These are phyloP conservation scores for Stachybotrys echinatus DNA, from an alignment of 2,329 filamentous ascomycete genomes.

Conservation along the genomic window DNA sequence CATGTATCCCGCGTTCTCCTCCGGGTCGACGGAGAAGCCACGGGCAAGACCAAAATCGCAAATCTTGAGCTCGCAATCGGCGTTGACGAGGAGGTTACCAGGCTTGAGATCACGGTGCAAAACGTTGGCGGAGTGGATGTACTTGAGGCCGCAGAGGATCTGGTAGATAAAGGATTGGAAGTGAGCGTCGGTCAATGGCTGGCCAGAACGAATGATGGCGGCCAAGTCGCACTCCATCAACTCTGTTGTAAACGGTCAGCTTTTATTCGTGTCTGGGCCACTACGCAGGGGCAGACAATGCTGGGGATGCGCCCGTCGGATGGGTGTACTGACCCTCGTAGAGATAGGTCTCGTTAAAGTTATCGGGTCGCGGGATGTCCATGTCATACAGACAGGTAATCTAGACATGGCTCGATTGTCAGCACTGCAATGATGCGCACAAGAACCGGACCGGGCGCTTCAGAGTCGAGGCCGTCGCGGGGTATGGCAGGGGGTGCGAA, in stretches of 20 bases:
- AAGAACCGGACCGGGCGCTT: neutral
- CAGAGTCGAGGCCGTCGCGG: neutral
- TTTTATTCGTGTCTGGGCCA: neutral
- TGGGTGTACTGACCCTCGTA: slow-evolving; percentile 72
- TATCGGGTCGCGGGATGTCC: slow-evolving; percentile 95
- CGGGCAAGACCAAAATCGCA: slow-evolving; percentile 95
- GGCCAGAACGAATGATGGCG: slow-evolving; percentile 94
- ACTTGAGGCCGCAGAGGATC: slow-evolving; percentile 97
- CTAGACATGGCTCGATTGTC: slow-evolving; percentile 38
- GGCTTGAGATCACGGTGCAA: slow-evolving; percentile 96
- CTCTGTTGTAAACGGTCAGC: slow-evolving; percentile 49
- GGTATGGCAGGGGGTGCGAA: neutral
- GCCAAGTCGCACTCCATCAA: slow-evolving; percentile 99
- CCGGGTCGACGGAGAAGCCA: slow-evolving; percentile 94
- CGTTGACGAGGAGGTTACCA: slow-evolving; percentile 94
- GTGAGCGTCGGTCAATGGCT: slow-evolving; percentile 95
- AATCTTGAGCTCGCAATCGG: slow-evolving; percentile 99
- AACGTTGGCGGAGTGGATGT: slow-evolving; percentile 98
- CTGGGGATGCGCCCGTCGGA: neutral
- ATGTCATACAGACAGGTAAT: slow-evolving; percentile 99
- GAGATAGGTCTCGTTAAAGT: slow-evolving; percentile 98
- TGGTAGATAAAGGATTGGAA: slow-evolving; percentile 99
- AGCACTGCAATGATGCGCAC: neutral
- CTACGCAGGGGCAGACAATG: neutral
- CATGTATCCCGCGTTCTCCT: slow-evolving; percentile 99